Base-by-base conservation (phyloP, 176 grass and related monocot species). In the Elymus sibiricus region DNA sequence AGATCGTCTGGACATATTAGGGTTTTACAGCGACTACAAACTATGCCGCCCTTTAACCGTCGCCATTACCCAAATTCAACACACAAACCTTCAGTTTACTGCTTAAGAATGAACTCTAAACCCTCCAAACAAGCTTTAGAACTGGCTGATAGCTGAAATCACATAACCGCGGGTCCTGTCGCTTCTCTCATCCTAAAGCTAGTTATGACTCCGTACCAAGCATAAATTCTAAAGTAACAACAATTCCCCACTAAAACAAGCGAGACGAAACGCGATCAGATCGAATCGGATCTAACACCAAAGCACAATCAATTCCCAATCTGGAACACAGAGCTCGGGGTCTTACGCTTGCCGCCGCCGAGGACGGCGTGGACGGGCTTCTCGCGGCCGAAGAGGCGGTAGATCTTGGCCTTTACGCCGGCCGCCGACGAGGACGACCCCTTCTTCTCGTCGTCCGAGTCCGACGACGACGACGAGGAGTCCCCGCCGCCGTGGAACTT, bases 391-490 rank as follows among this genome's bases (percentile, higher is more conserved):
- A 90, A 93, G 38, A 93, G 88, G 79, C 91, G 91, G 65, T 86
- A 95, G 87, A 95, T 92, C 90, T 91, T 98, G 34, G 78, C 62
- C 75, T 95, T 85, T 59, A 82, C 64, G 32, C 78, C 60, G 53
- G 87, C 34, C 12, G 86, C 26, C 32, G 87, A 39, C 38, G 93
- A 86, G 38, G 88, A 77, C 5, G 83, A 67, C 22, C 74, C 87
- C 62, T 83, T 72, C 82, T 87, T 81, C 74, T 92, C 91, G 74
- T 93, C 73, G 74, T 97, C 90, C 70, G 90, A 93, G 81, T 97
- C 95, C 13, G 95, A 94, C 5, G 92, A 94, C 7, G 89, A 94
- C 19, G 94, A 94, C 16, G 90, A 91, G 2, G 89, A 89, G 82
- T 64, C 78, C 26, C 63, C 90, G 73, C 83, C 86, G 68, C 77